Evolutionary conservation across 2,329 filamentous ascomycete genomes (phyloP).

Genomic region (Colletotrichum shisoi): DNA sequence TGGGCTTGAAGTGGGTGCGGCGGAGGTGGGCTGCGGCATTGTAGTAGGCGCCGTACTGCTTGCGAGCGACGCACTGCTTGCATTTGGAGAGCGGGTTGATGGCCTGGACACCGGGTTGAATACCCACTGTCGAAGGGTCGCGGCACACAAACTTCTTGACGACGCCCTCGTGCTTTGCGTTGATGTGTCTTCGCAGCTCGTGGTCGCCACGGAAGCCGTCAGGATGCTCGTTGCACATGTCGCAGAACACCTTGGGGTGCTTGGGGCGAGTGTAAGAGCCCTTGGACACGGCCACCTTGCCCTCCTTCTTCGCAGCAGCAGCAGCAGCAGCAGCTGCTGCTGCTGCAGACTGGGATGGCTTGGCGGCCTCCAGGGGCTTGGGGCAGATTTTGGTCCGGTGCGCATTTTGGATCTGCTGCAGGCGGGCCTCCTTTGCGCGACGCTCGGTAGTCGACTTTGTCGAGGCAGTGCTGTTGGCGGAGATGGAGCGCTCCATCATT

Average conservation of each 20-base stretch:
- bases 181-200: conserved; percentile 74
- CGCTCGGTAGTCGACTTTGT: conserved; percentile 54
- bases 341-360: conserved; percentile 40
- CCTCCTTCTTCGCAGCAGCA: conserved; percentile 49
- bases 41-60: conserved; percentile 90
- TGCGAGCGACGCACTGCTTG: conserved; percentile 79
- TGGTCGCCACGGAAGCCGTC: conserved; percentile 87
- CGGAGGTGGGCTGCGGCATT: conserved; percentile 92
- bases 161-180: conserved; percentile 67
- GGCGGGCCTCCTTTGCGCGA: conserved; percentile 58
- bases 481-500: conserved; percentile 60
- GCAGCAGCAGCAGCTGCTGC: too few species aligned
- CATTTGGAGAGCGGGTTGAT: conserved; percentile 76
- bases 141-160: conserved; percentile 68
- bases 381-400: conserved; percentile 54
- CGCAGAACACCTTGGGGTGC: conserved; percentile 75
- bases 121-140: conserved; percentile 57
- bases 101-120: conserved; percentile 57
- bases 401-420: conserved; percentile 56
- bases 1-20: conserved; percentile 83
- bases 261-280: conserved; percentile 66
- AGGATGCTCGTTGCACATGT: conserved; percentile 73
- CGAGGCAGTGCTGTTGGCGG: conserved; percentile 57
- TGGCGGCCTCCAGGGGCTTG: conserved; percentile 51
- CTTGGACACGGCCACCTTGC: conserved; percentile 55